A percentile compares a stretch with the other conserved stretches of the same genome.
These are phyloP conservation scores for Sporodiniella umbellata DNA, from an alignment of 371 early-diverging fungal genomes.

Conservation along the genomic window DNA sequence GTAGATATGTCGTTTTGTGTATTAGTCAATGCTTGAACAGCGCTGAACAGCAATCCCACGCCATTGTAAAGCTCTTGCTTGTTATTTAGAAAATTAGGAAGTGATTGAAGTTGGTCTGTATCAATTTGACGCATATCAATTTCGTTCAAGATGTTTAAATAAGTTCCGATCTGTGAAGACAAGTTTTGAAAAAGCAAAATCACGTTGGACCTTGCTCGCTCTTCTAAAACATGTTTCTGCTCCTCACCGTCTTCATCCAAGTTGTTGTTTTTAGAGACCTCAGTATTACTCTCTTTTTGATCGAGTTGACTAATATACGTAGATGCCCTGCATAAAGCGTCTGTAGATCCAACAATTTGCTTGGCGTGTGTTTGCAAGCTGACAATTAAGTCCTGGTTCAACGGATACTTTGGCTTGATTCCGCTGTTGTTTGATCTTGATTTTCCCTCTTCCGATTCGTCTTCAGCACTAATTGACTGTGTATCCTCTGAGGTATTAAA, in stretches of 20 bases:
- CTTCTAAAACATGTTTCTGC: constrained; percentile 19
- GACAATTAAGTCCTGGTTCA: constrained; percentile 46
- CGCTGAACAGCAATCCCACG: constrained; percentile 64
- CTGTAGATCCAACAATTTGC: constrained; percentile 42
- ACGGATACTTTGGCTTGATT: constrained; percentile 31
- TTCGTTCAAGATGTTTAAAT: constrained; percentile 37
- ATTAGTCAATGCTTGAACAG: constrained; percentile 60
- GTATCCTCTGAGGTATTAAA: not conserved
- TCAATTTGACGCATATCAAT: constrained; percentile 30
- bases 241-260: constrained; percentile 10
- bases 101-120: constrained; percentile 27
- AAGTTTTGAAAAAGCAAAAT: constrained; percentile 44
- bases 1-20: constrained; percentile 30
- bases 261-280: not conserved
- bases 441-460: constrained; percentile 1
- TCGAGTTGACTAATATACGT: constrained; percentile 26
- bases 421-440: constrained; percentile 9
- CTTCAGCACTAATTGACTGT: not conserved
- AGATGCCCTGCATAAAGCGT: constrained; percentile 35
- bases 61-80: constrained; percentile 69
- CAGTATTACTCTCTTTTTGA: not conserved
- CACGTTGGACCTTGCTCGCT: constrained; percentile 24
- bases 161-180: constrained; percentile 39
- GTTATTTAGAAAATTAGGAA: constrained; percentile 59
- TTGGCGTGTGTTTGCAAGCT: constrained; percentile 46